Conservation (phyloP, 2,329 filamentous ascomycete genomes). For the Tolypocladium paradoxum region DNA sequence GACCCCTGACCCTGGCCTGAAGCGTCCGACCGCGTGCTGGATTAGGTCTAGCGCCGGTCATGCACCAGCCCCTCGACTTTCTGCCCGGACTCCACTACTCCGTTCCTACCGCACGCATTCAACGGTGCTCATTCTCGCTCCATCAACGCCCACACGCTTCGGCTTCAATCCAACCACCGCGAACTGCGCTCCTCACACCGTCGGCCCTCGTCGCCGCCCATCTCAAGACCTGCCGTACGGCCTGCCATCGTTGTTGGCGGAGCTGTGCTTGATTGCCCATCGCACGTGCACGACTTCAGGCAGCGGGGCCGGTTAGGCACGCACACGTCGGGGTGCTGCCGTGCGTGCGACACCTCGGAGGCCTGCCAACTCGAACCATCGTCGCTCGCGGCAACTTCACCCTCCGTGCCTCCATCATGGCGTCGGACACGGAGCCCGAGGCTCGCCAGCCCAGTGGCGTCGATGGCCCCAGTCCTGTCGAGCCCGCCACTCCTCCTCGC, state of each 20-base stretch:
- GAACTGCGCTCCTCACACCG: not conserved
- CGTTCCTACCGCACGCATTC: no score
- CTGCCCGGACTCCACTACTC: not conserved
- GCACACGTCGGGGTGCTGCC: not conserved
- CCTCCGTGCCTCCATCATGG: conserved; percentile 16
- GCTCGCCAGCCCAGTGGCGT: conserved; percentile 21
- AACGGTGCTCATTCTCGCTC: no score
- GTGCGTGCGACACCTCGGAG: not conserved
- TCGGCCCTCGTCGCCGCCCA: no score
- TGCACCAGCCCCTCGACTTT: conserved; percentile 1
- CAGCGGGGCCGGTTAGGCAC: not conserved
- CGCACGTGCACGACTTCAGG: not conserved
- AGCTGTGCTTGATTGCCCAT: not conserved
- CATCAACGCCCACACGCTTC: not conserved
- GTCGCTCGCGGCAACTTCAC: not conserved
- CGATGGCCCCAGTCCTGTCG: conserved; percentile 20
- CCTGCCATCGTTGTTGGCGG: not conserved
- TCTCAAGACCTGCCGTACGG: no score
- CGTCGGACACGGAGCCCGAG: conserved; percentile 23
- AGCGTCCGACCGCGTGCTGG: not conserved
- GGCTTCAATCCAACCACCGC: not conserved
- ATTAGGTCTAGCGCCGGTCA: conserved; percentile 1
- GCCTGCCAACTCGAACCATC: not conserved
- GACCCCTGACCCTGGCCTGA: not conserved
- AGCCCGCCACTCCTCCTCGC: conserved; percentile 21